Evolutionary conservation across 2,329 filamentous ascomycete genomes (phyloP), one percentile per base, ranked within the genome.

Genomic region (Colletotrichum cereale): DNA sequence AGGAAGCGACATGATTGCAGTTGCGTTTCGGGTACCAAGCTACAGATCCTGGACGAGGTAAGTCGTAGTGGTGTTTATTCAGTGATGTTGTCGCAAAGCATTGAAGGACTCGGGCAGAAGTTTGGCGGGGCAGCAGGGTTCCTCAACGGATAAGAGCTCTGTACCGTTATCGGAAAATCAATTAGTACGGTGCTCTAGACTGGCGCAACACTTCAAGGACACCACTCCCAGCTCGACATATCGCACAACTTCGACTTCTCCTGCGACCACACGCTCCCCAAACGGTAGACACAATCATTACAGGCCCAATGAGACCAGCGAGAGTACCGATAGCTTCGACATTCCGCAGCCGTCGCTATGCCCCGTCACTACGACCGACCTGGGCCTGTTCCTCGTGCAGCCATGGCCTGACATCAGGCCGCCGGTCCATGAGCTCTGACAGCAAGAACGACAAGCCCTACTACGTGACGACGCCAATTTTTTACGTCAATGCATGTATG

Each of bases 401-500:
- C 66, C 67, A 74, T 40, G 75, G 74, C 42, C 72, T 72, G 44
- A 65, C 69, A 26, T 67, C 73, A 8, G 66, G 74, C 63, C 74
- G 71, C 26, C 79, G 79, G 71, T 81, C 79, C 78, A 79, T 55
- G 61, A 74, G 61, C 64, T 67, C 63, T 40, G 52, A 52, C 56
- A 60, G 58, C 40, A 71, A 65, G 36, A 14, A 48, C 26, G 50
- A 73, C 72, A 98, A 98, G 84, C 95, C 96, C 11, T 98, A 92
- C 85, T 99, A 98, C 85, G 87, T 97, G 77, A 98, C 96, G 6
- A 97, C 95, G 11, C 96, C 96, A 2, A 99, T 99, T 70, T 99
- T 98, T 85, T 99, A 99, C 82, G 96, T 99, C 84, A 99, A 99
- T 88, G 94, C 95, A 66, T 91, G 94, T 95, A 84, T 76, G 85